phyloP scores from a whole-genome alignment of 31 red algal species.

The Porphyra umbilicalis region DNA sequence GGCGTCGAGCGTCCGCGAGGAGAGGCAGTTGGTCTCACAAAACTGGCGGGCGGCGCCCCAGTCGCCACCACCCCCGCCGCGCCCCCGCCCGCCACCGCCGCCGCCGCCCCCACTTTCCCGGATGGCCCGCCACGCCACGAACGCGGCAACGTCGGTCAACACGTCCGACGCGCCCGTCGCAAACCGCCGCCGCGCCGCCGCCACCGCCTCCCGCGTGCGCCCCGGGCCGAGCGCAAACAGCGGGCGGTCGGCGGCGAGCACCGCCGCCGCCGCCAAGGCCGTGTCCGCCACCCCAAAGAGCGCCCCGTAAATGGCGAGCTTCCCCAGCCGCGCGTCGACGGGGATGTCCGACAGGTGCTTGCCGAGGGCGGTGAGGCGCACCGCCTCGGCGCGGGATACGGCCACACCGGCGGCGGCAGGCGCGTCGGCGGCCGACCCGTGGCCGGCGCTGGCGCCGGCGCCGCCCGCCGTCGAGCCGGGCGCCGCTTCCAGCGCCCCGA shows the following conservation, averaged over 20 bases:
- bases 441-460: neutral
- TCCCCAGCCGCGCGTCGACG: slow-evolving; percentile 82
- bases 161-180: slow-evolving; percentile 64
- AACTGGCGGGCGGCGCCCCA: slow-evolving; percentile 35
- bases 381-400: neutral
- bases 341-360: slow-evolving; percentile 59
- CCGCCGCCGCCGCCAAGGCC: slow-evolving; percentile 53
- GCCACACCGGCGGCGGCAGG: neutral
- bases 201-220: slow-evolving; percentile 50
- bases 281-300: slow-evolving; percentile 66
- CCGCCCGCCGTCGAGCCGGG: neutral
- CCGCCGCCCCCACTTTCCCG: slow-evolving; percentile 16
- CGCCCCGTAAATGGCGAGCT: slow-evolving; percentile 64
- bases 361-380: slow-evolving; percentile 63
- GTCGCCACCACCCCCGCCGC: neutral
- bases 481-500: slow-evolving; percentile 36
- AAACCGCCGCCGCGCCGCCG: slow-evolving; percentile 38
- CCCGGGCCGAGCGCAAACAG: slow-evolving; percentile 47
- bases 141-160: slow-evolving; percentile 44
- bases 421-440: neutral
- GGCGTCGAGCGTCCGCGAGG: slow-evolving; percentile 33
- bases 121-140: slow-evolving; percentile 54
- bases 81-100: neutral
- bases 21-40: slow-evolving; percentile 43
- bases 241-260: slow-evolving; percentile 50